Evolutionary conservation across 805 yeast genomes (phyloP), one percentile per base, ranked within the genome.

Genomic region (Schwanniomyces vanrijiae): DNA sequence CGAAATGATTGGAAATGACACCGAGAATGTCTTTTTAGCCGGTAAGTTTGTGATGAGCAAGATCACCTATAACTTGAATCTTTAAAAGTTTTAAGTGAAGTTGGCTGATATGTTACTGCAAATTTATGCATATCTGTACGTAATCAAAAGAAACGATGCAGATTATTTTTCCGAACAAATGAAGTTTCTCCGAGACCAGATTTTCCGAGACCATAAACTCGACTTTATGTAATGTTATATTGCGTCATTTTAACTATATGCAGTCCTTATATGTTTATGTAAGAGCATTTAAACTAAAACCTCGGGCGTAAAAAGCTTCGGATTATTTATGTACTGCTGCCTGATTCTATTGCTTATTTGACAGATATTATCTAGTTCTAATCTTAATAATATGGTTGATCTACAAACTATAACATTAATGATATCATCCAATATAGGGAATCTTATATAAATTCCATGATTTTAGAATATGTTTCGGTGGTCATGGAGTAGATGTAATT

Each of bases 1-100:
- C 45, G 58, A 50, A 44, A 49, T 45, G 43, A 56, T 64, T 10
- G 69, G 68, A 16, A 52, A 56, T 35, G 51, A 57, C 10, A 52
- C 57, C 45, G 58, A 50, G 44, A 53, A 55, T 20, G 54, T 56
- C 6, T 25, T 37, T 6, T 21, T 37, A 9, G 25, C 22, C 3
- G 22, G 5, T 14, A n/a, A 13, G 13, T 37, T 37, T 21, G 25
- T 20, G 11, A 25, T 37, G 5, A 25, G 20, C 8, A 16, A 20
- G 25, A 31, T 20, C 18, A 31, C 20, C 20, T 31, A 31, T 16
- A 19, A 31, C 20, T 31, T 31, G 10, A 7, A 20, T 3, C 20
- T 31, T 13, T 31, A 16, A 14, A 14, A 6, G 3, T 6, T 5
- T 25, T 25, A n/a, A n/a, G n/a, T n/a, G n/a, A n/a, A n/a, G n/a